These are phyloP conservation scores for Amanita rubescens DNA, from an alignment of 768 basidiomycete species.

Conservation along the genomic window DNA sequence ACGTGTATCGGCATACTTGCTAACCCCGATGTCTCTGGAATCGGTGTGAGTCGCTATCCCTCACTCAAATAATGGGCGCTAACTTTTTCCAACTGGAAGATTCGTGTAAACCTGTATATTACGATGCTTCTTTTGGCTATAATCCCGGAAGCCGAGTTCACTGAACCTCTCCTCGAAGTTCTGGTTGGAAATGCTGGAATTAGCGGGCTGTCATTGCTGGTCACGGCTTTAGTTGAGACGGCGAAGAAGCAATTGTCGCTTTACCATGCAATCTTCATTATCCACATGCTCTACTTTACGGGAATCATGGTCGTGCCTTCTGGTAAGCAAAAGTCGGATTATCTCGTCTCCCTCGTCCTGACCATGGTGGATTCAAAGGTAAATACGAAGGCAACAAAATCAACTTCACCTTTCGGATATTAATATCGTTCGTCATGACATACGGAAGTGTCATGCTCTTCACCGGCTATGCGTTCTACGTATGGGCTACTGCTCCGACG, in stretches of 20 bases:
- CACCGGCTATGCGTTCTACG: slow-evolving; percentile 10
- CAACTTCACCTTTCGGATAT: background rate
- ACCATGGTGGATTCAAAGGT: background rate
- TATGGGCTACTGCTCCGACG: slow-evolving; percentile 11
- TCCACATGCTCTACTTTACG: slow-evolving; percentile 12
- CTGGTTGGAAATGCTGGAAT: slow-evolving; percentile 10
- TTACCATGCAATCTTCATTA: slow-evolving; percentile 13
- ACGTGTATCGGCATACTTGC: background rate
- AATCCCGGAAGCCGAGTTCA: slow-evolving; percentile 6
- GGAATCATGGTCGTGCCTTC: slow-evolving; percentile 8
- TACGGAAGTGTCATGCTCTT: slow-evolving; percentile 10
- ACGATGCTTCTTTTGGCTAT: slow-evolving; percentile 10
- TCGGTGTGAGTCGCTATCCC: background rate
- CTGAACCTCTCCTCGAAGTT: slow-evolving; percentile 8
- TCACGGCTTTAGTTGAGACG: slow-evolving; percentile 12
- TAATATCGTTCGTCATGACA: slow-evolving; percentile 4
- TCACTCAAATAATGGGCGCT: background rate
- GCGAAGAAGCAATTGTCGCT: slow-evolving; percentile 8
- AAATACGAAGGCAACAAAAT: background rate
- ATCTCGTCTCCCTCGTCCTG: background rate
- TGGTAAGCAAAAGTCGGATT: background rate
- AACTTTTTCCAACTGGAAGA: background rate
- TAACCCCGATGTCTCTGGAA: slow-evolving; percentile 7
- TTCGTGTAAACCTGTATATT: slow-evolving; percentile 12
- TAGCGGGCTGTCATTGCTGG: slow-evolving; percentile 10